Evolutionary conservation across 1,139 yeast species (phyloP), one percentile per base, ranked within the genome.

Genomic region (Yamadazyma kanchanaburiensis): DNA sequence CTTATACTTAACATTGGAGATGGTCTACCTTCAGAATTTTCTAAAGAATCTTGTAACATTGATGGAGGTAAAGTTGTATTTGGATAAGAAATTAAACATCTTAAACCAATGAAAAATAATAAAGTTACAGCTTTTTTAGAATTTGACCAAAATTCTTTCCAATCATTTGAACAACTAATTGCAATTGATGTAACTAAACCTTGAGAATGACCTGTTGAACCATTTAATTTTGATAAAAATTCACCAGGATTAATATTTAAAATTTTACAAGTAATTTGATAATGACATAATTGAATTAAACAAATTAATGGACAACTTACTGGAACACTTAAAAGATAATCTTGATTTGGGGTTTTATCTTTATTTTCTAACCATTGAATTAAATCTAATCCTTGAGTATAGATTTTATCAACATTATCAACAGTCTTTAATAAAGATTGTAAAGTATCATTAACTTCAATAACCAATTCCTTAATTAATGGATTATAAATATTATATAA

Each of bases 201-300:
- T 70, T 91, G 98, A 24, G 97, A 89, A 60, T 91, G 98, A 64
- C 98, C 98, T 32, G 97, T 89, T 26, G 96, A 77, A 53, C 97
- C 97, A 32, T 74, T 60, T 38, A 89, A 67, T 48, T 71, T 61
- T 33, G 70, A 59, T 62, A 89, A 76, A 49, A 91, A 72, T 60
- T 86, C 82, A 46, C 96, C 97, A 21, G 98, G 98, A 38, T 88
- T 77, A 45, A 82, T 67, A 41, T 95, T 95, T 48, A 89, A 74
- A 25, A 86, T 71, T 58, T 81, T 80, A 49, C 95, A 84, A 34
- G 96, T 81, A 46, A 88, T 75, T 34, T 94, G 87, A 58, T 82
- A 91, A 64, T 91, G 97, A 47, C 94, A 84, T 54, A 91, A 74
- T 67, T 91, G 99, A 53, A 91, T 88, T 38, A 89, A 80, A 67